Conservation (phyloP, 352 stramenopile species). For the Aphanomyces invadans region DNA sequence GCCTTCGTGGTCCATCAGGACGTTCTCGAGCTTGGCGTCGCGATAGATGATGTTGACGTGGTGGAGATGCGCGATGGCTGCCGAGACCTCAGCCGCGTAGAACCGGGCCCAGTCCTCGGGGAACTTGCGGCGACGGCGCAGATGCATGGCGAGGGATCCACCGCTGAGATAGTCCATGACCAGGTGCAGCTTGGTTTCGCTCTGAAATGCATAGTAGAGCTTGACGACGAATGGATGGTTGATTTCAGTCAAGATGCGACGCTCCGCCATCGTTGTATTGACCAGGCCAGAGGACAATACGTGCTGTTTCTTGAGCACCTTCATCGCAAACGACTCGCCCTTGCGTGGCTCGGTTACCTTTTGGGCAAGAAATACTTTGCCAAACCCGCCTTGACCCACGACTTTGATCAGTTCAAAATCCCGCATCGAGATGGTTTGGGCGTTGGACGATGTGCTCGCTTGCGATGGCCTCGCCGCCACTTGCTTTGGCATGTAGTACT, state of each 20-base stretch:
- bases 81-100: conserved; percentile 92
- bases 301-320: conserved; percentile 92
- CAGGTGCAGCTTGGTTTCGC: conserved; percentile 87
- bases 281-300: conserved; percentile 86
- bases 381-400: conserved; percentile 95
- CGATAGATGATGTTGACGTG: conserved; percentile 94
- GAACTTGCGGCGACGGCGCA: conserved; percentile 85
- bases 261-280: conserved; percentile 91
- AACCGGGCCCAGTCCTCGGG: conserved; percentile 86
- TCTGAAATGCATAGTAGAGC: conserved; percentile 93
- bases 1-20: conserved; percentile 90
- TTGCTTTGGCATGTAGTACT: conserved; percentile 77
- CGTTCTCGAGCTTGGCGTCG: conserved; percentile 94
- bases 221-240: conserved; percentile 91
- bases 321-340: conserved; percentile 97
- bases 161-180: conserved; percentile 91
- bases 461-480: conserved; percentile 39
- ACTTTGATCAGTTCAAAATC: conserved; percentile 97
- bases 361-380: conserved; percentile 96
- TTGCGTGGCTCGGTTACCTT: conserved; percentile 87
- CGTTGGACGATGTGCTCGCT: conserved; percentile 18
- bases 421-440: conserved; percentile 62
- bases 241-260: conserved; percentile 88
- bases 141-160: conserved; percentile 82
- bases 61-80: conserved; percentile 86